Base-by-base conservation (phyloP, 129 eudicot genomes). In the Erigeron canadensis region DNA sequence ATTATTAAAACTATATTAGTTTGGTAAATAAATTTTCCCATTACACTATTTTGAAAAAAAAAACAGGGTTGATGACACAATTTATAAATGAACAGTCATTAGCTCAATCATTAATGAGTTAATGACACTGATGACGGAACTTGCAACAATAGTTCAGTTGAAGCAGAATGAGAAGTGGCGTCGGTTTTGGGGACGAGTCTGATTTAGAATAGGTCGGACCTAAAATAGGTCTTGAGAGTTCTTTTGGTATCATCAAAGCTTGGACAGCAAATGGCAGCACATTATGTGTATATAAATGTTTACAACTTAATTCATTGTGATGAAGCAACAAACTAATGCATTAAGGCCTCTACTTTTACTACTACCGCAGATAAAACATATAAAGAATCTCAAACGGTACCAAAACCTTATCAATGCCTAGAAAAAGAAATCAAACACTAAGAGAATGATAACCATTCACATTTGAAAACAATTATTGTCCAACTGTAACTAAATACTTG, bases 81-180 rank as follows among this genome's bases (percentile, higher is more conserved):
- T n/a, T n/a, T n/a, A n/a, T n/a, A n/a, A n/a, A n/a, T n/a, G n/a
- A n/a, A n/a, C n/a, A n/a, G 34, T 28, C 34, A 28, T 0, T 28
- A 28, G 1, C 34, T 28, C 34, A 0, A 28, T 28, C 34, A 28
- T 28, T 28, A 28, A 28, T 28, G 34, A 1, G 34, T 28, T 28
- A 28, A 28, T 28, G 34, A 28, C 3, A 28, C 2, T 0, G 34
- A 28, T 43, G 47, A 10, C 11, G 4, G 11, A 43, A 43, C 47
- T 43, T 43, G 47, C 5, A 43, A 43, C 47, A 43, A 43, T 0
- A 2, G 47, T 43, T 43, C 8, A 43, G 47, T 5, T 12, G 58
- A 45, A 44, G 61, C 73, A 68, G 62, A 68, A 34, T 44, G 28
- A 19, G 44, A n/a, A 48, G 44, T 48, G 73, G 60, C 45, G 10